Evolutionary conservation across 345 rosid genomes (phyloP), one percentile per base, ranked within the genome.

Genomic region (Populus ilicifolia): DNA sequence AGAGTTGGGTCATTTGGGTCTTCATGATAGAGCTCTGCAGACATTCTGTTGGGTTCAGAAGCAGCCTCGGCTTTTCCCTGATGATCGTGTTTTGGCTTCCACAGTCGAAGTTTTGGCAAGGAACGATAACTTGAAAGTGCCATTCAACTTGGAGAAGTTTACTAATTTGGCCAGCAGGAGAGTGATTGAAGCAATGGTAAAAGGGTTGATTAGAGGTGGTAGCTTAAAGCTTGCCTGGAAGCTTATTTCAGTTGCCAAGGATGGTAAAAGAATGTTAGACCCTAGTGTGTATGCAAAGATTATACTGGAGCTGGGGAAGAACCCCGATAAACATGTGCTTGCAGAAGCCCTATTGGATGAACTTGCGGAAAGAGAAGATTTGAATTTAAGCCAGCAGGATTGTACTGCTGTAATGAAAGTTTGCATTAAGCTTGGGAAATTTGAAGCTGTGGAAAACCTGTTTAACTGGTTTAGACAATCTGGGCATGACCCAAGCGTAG

Each of bases 351-450:
- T 92, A 54, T 81, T 93, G 21, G 88, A 89, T 27, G 97, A 93
- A 36, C 88, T 95, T 59, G 86, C 89, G 66, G 89, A 88, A 71
- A 86, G 92, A 79, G 92, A 93, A 68, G 90, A 88, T 35, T 75
- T 95, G 73, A 89, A 46, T 75, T 80, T 93, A 73, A 93, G 81
- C 80, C 94, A 86, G 80, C 93, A 86, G 73, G 93, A 90, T 67
- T 90, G 96, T 80, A 92, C 96, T n/a, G 84, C 93, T 62, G 71
- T 93, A 63, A 95, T 93, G 99, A 95, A 93, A 87, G 83, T 92
- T 64, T 87, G 98, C 74, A 76, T 87, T 65, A 92, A 87, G 80
- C 78, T 89, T 13, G 70, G 83, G 43, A 88, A 77, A 69, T 95
- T 90, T 56, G 91, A 89, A 64, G 70, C 85, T 16, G 94, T 87